Evolutionary conservation across 2,329 filamentous ascomycete species (phyloP).

Genomic region (Botrytis hyacinthi): DNA sequence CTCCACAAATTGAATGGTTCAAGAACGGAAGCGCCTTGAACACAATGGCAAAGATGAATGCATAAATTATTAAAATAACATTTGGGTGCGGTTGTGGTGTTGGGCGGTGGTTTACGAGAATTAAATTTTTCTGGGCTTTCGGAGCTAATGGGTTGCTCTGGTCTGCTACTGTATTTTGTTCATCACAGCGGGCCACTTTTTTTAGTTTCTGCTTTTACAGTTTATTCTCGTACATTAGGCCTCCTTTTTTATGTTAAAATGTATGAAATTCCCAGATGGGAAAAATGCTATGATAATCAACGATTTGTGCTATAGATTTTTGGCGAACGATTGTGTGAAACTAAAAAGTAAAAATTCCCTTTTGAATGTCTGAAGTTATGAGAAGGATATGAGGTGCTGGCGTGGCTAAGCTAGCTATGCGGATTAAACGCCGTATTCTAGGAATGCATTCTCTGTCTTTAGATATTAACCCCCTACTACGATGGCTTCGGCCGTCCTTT

Average conservation of each 20-base stretch:
- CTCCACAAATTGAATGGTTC: conserved; percentile 98
- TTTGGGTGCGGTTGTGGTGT: conserved; percentile 14
- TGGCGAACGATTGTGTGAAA: background rate
- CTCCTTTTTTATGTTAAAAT: conserved; percentile 18
- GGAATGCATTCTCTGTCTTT: background rate
- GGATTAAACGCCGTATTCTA: background rate
- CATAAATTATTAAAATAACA: conserved; percentile 19
- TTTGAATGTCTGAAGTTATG: background rate
- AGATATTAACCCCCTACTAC: background rate
- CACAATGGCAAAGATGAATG: conserved; percentile 82
- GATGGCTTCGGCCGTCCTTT: background rate
- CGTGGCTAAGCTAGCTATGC: background rate
- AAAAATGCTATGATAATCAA: conserved; percentile 4
- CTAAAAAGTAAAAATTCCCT: too few species aligned
- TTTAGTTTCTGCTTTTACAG: conserved; percentile 18
- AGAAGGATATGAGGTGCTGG: background rate
- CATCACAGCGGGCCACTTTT: conserved; percentile 12
- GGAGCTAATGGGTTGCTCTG: conserved; percentile 19
- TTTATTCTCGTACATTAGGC: conserved; percentile 21
- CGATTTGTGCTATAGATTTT: background rate
- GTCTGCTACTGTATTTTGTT: conserved; percentile 23
- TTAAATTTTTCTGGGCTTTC: conserved; percentile 16
- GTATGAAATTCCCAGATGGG: conserved; percentile 14
- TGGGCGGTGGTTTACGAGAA: conserved; percentile 16
- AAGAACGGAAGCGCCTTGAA: conserved; percentile 96